Percentiles rank a stretch among this genome's conserved stretches.
These are phyloP conservation scores for Benincasa hispida DNA, from an alignment of 306 rosid species.

Conservation along the genomic window DNA sequence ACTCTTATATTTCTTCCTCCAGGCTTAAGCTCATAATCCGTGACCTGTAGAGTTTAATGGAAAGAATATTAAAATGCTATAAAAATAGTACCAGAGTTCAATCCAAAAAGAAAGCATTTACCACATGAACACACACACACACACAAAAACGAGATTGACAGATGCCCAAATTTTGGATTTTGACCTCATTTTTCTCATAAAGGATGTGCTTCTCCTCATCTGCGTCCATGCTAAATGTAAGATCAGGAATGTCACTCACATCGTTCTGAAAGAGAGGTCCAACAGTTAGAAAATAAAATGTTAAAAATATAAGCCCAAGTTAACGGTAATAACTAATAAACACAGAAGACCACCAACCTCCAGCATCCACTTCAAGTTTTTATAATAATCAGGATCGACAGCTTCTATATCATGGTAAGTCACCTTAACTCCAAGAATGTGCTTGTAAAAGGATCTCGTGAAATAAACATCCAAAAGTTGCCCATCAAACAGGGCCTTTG, in stretches of 20 bases:
- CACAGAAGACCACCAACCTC: slow-evolving; percentile 52
- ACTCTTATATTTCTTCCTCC: slow-evolving; percentile 98
- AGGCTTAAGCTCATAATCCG: slow-evolving; percentile 97
- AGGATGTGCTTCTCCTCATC: slow-evolving; percentile 96
- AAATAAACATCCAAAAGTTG: slow-evolving; percentile 97
- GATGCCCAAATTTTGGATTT: not conserved
- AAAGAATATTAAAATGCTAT: not conserved
- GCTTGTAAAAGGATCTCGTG: slow-evolving; percentile 97
- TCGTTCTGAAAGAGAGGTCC: slow-evolving; percentile 48
- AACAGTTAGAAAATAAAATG: not conserved
- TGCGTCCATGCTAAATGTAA: slow-evolving; percentile 98
- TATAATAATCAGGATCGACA: slow-evolving; percentile 96
- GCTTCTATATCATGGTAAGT: slow-evolving; percentile 99
- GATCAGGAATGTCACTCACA: slow-evolving; percentile 81
- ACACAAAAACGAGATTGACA: not conserved
- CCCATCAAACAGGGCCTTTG: slow-evolving; percentile 94
- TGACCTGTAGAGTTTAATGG: slow-evolving; percentile 39
- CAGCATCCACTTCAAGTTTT: slow-evolving; percentile 96
- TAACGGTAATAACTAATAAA: not conserved
- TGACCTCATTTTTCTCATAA: slow-evolving; percentile 86
- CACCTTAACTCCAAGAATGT: slow-evolving; percentile 92
- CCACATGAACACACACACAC: not conserved
- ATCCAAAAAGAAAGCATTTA: not conserved
- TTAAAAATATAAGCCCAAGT: slow-evolving; percentile 3
- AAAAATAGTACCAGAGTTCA: not conserved